These are phyloP conservation scores for Vitis rotundifolia DNA, from an alignment of 164 flowering plant species.

Conservation along the genomic window DNA sequence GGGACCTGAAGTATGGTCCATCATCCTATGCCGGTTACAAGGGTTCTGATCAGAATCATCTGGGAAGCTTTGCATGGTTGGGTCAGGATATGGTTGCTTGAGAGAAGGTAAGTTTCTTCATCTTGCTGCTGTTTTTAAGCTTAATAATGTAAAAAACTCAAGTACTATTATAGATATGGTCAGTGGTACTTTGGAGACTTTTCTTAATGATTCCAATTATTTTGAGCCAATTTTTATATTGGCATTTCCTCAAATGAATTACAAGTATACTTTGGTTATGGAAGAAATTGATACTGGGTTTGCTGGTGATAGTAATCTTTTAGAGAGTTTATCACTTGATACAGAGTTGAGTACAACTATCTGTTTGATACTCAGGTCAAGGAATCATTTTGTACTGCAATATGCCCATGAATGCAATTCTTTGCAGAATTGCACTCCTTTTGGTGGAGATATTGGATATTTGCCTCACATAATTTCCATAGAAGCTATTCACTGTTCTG, in stretches of 20 bases:
- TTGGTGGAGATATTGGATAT: slow-evolving; percentile 20
- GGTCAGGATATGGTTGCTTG: slow-evolving; percentile 23
- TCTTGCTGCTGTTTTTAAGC: slow-evolving; percentile 45
- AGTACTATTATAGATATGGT: slow-evolving; percentile 40
- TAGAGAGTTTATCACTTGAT: slow-evolving; percentile 9
- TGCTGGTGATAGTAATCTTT: not conserved
- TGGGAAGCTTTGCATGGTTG: slow-evolving; percentile 55
- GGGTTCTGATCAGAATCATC: slow-evolving; percentile 31
- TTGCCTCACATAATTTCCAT: slow-evolving; percentile 38
- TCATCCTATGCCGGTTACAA: no score
- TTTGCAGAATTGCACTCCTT: slow-evolving; percentile 33
- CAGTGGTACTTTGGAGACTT: slow-evolving; percentile 40
- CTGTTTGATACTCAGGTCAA: slow-evolving; percentile 18
- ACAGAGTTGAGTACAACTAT: slow-evolving; percentile 6
- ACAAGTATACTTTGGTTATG: slow-evolving; percentile 31
- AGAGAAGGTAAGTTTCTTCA: slow-evolving; percentile 30
- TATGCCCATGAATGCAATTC: slow-evolving; percentile 28
- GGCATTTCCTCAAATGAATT: slow-evolving; percentile 22
- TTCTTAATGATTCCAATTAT: slow-evolving; percentile 10
- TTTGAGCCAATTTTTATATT: slow-evolving; percentile 41
- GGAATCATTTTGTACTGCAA: slow-evolving; percentile 25
- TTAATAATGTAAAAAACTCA: slow-evolving; percentile 27
- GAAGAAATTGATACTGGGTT: not conserved
- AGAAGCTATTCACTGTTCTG: slow-evolving; percentile 26
- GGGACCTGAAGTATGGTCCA: no score